Evolutionary conservation across 2,329 filamentous ascomycete species (phyloP).

Genomic region (Monosporascus sp.): DNA sequence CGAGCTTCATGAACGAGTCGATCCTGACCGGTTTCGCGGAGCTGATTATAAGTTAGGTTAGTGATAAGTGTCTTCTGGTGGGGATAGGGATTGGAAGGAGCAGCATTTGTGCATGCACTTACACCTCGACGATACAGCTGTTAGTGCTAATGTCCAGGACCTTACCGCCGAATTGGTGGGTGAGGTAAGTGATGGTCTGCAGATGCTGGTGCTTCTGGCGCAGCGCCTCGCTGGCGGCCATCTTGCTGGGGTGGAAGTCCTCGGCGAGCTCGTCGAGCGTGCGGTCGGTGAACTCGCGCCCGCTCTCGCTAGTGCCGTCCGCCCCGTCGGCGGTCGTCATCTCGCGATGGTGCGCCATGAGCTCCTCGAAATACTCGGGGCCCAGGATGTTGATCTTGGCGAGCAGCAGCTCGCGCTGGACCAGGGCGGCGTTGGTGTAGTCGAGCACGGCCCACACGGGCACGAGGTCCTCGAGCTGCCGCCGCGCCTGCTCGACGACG

Average conservation of each 20-base stretch:
- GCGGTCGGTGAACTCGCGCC: slow-evolving; percentile 29
- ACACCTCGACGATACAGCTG: slow-evolving; percentile 98
- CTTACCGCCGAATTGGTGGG: slow-evolving; percentile 97
- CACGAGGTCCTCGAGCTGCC: slow-evolving; percentile 93
- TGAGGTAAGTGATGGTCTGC: slow-evolving; percentile 90
- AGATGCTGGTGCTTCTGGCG: slow-evolving; percentile 97
- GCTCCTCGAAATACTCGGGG: slow-evolving; percentile 96
- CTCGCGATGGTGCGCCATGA: slow-evolving; percentile 91
- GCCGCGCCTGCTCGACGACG: slow-evolving; percentile 91
- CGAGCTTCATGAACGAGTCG: slow-evolving; percentile 95
- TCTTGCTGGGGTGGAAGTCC: slow-evolving; percentile 86
- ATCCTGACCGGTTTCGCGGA: slow-evolving; percentile 92
- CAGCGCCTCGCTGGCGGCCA: slow-evolving; percentile 82
- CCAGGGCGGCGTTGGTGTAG: slow-evolving; percentile 86
- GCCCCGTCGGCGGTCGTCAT: slow-evolving; percentile 53
- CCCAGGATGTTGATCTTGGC: slow-evolving; percentile 96
- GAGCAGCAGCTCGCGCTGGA: slow-evolving; percentile 90
- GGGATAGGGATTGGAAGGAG: no score
- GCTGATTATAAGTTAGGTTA: slow-evolving; percentile 33
- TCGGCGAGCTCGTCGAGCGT: slow-evolving; percentile 43
- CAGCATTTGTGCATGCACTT: slow-evolving; percentile 36
- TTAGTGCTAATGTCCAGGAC: slow-evolving; percentile 96
- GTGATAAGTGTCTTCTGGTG: no score
- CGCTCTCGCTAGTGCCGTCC: slow-evolving; percentile 3
- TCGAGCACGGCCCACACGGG: slow-evolving; percentile 98